Conservation (phyloP, 768 basidiomycete species). For the Trametes cingulata region DNA sequence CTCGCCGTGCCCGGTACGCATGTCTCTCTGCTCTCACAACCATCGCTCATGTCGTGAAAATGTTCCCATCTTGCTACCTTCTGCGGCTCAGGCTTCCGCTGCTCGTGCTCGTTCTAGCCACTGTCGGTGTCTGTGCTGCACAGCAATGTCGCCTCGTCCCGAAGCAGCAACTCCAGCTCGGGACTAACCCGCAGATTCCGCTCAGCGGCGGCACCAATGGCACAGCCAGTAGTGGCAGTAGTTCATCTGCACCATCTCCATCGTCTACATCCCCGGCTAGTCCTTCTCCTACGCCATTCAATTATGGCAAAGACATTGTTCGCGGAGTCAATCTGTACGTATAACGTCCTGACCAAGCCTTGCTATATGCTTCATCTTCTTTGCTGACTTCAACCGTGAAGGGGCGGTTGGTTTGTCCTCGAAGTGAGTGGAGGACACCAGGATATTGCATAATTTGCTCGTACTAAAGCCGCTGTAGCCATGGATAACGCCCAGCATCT, state of each 20-base stretch:
- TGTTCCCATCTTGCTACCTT: background rate
- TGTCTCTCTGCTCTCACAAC: background rate
- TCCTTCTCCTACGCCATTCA: conserved; percentile 35
- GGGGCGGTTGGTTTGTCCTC: conserved; percentile 65
- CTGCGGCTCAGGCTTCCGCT: background rate
- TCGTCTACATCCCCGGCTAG: conserved; percentile 1
- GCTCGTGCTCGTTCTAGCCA: background rate
- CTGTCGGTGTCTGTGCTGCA: background rate
- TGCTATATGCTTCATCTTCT: background rate
- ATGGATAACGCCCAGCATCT: conserved; percentile 80
- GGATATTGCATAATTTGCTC: background rate
- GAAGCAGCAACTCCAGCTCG: background rate
- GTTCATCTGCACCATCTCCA: conserved; percentile 7
- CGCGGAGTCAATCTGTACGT: conserved; percentile 66
- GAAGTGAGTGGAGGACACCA: conserved; percentile 41
- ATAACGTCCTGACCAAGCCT: background rate
- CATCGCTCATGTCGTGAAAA: conserved; percentile 6
- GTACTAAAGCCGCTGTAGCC: conserved; percentile 44
- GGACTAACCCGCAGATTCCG: background rate
- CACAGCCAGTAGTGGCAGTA: background rate
- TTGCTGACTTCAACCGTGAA: conserved; percentile 24
- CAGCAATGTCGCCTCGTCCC: conserved; percentile 12
- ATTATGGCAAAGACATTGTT: conserved; percentile 46
- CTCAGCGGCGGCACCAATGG: background rate
- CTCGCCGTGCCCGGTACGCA: background rate